Conservation (phyloP, 768 basidiomycete species). For the Inosperma sp. region DNA sequence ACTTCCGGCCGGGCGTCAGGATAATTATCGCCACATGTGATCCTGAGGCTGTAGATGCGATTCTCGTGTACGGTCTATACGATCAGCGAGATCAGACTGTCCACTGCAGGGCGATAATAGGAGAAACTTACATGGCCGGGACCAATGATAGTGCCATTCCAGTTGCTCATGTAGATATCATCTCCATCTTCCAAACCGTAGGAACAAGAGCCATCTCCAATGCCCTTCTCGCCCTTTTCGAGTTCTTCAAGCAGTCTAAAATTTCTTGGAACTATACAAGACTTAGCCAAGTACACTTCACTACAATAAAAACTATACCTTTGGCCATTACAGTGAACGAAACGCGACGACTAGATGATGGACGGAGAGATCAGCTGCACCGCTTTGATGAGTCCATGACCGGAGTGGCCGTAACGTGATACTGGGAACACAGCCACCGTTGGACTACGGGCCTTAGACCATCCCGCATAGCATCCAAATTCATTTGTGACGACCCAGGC, state of each 20-base stretch:
- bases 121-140: constrained; percentile 80
- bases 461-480: constrained; percentile 15
- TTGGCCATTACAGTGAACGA: constrained; percentile 41
- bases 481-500: too few relatives aligned
- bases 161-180: constrained; percentile 95
- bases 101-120: constrained; percentile 7
- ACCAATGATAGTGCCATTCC: constrained; percentile 99
- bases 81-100: constrained; percentile 9
- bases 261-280: constrained; percentile 78
- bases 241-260: constrained; percentile 97
- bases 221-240: constrained; percentile 99
- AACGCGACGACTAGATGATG: too few relatives aligned
- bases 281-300: background rate
- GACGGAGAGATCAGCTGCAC: too few relatives aligned
- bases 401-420: constrained; percentile 9
- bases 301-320: constrained; percentile 32
- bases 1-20: constrained; percentile 76
- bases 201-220: constrained; percentile 96
- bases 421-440: constrained; percentile 31
- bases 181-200: constrained; percentile 95
- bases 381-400: too few relatives aligned
- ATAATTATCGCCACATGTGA: constrained; percentile 72
- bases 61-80: constrained; percentile 94
- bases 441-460: constrained; percentile 2
- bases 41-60: constrained; percentile 93